These are phyloP conservation scores for Paraphaeosphaeria minitans DNA, from an alignment of 2,329 filamentous ascomycete species.

Conservation along the genomic window DNA sequence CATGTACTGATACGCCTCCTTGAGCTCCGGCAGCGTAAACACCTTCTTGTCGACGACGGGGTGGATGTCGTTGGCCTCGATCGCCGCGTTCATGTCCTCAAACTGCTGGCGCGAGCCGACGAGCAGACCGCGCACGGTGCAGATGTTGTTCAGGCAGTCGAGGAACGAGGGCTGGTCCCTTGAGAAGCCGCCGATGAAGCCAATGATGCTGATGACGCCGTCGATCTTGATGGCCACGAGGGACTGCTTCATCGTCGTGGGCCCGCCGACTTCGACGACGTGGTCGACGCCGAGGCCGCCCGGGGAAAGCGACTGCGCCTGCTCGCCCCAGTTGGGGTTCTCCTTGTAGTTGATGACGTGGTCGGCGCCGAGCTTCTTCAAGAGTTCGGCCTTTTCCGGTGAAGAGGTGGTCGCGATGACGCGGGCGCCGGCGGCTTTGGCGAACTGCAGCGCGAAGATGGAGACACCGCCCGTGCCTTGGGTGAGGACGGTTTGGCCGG, in stretches of 20 bases:
- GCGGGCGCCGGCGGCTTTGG: conserved; percentile 58
- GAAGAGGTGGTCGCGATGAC: conserved; percentile 65
- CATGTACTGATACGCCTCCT: conserved; percentile 58
- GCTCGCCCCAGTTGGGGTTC: conserved; percentile 60
- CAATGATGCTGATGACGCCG: conserved; percentile 59
- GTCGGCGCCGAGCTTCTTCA: conserved; percentile 60
- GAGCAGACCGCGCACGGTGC: conserved; percentile 62
- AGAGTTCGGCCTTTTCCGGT: conserved; percentile 53
- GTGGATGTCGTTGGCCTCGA: conserved; percentile 64
- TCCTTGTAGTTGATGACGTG: conserved; percentile 64
- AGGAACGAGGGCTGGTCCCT: conserved; percentile 59
- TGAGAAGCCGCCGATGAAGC: conserved; percentile 59
- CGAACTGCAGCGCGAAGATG: conserved; percentile 66
- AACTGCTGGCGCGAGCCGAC: conserved; percentile 62
- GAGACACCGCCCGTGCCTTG: conserved; percentile 74
- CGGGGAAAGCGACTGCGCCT: conserved; percentile 57
- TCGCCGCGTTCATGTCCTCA: conserved; percentile 63
- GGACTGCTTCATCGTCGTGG: conserved; percentile 60
- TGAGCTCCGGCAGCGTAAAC: conserved; percentile 58
- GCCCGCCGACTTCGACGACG: conserved; percentile 69
- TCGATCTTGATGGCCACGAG: conserved; percentile 61
- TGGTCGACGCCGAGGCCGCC: conserved; percentile 63
- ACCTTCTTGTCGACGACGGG: conserved; percentile 64
- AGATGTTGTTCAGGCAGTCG: conserved; percentile 54
- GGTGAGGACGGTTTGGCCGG: conserved; percentile 61